phyloP scores from a whole-genome alignment of 2,329 filamentous ascomycete genomes.

The Tolypocladium endophyticum region DNA sequence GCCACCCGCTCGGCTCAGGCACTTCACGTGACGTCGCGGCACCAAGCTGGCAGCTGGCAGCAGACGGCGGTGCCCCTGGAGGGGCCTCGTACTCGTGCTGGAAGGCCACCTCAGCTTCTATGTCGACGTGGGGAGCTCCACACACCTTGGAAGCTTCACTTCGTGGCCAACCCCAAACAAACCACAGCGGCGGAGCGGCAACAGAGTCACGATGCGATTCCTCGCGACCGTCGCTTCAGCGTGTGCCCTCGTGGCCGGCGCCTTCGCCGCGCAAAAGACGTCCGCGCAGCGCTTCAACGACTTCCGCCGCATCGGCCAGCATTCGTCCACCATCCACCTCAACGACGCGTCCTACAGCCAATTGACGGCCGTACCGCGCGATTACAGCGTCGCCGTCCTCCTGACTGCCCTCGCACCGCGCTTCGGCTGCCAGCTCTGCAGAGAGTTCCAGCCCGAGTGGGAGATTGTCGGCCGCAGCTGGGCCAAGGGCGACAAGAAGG shows the following conservation, averaged over 20 bases:
- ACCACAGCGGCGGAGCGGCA: slow-evolving; percentile 4
- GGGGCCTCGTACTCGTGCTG: background rate
- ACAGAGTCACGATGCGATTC: slow-evolving; percentile 52
- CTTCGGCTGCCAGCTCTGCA: slow-evolving; percentile 78
- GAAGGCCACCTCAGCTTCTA: slow-evolving; percentile 25
- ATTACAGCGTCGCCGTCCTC: slow-evolving; percentile 75
- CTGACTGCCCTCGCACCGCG: slow-evolving; percentile 77
- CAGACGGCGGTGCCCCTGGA: background rate
- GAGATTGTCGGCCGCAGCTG: slow-evolving; percentile 78
- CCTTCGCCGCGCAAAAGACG: slow-evolving; percentile 55
- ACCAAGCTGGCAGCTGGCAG: background rate
- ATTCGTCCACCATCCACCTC: slow-evolving; percentile 62
- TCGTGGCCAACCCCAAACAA: background rate
- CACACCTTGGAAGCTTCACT: background rate
- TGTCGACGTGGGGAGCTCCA: slow-evolving; percentile 2
- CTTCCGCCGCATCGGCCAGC: slow-evolving; percentile 58
- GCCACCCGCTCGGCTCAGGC: background rate
- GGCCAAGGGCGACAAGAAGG: slow-evolving; percentile 71
- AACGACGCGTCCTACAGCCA: slow-evolving; percentile 65
- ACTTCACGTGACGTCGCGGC: slow-evolving; percentile 1
- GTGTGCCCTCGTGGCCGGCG: slow-evolving; percentile 49
- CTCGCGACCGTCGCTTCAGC: slow-evolving; percentile 52
- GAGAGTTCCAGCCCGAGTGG: slow-evolving; percentile 92
- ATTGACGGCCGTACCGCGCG: slow-evolving; percentile 65
- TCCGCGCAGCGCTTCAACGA: slow-evolving; percentile 55